These are phyloP conservation scores for Salix koriyanagi DNA, from an alignment of 345 rosid genomes.

Conservation along the genomic window DNA sequence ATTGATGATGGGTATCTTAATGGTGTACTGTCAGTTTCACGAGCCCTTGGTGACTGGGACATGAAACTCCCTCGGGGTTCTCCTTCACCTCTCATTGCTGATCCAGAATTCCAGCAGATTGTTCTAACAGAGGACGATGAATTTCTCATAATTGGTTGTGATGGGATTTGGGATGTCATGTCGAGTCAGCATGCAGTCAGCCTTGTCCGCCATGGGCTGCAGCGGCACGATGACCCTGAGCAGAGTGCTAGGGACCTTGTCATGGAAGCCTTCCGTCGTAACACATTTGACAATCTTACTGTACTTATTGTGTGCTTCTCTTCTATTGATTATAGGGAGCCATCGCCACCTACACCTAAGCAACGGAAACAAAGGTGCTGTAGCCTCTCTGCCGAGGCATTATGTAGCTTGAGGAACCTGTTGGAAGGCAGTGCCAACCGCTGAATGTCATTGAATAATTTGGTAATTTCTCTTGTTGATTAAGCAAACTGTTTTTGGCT, in stretches of 20 bases:
- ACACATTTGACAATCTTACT: slow-evolving; percentile 72
- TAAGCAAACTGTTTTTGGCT: slow-evolving; percentile 31
- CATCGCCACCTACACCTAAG: slow-evolving; percentile 32
- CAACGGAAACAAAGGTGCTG: slow-evolving; percentile 47
- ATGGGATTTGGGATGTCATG: slow-evolving; percentile 92
- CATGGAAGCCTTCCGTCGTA: slow-evolving; percentile 57
- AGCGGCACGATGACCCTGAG: slow-evolving; percentile 62
- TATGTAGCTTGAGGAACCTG: slow-evolving; percentile 55
- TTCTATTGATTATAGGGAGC: slow-evolving; percentile 37
- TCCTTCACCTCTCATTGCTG: slow-evolving; percentile 71
- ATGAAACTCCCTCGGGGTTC: slow-evolving; percentile 58
- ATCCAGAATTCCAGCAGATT: slow-evolving; percentile 63
- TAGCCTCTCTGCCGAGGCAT: slow-evolving; percentile 64
- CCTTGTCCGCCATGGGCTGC: slow-evolving; percentile 54
- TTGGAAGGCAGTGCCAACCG: slow-evolving; percentile 42
- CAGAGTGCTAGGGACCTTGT: slow-evolving; percentile 75
- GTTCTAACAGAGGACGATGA: slow-evolving; percentile 74
- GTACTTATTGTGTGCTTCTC: slow-evolving; percentile 68
- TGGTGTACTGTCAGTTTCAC: slow-evolving; percentile 66
- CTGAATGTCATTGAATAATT: slow-evolving; percentile 18
- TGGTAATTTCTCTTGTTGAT: background rate
- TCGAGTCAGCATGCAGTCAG: slow-evolving; percentile 80
- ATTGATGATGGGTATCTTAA: slow-evolving; percentile 72
- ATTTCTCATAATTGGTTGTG: slow-evolving; percentile 83
- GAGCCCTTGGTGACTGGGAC: slow-evolving; percentile 95